Percentiles rank a stretch among this genome's conserved stretches.
Conservation (phyloP, 176 grass and related monocot genomes). For the Phoenix roebelenii region DNA sequence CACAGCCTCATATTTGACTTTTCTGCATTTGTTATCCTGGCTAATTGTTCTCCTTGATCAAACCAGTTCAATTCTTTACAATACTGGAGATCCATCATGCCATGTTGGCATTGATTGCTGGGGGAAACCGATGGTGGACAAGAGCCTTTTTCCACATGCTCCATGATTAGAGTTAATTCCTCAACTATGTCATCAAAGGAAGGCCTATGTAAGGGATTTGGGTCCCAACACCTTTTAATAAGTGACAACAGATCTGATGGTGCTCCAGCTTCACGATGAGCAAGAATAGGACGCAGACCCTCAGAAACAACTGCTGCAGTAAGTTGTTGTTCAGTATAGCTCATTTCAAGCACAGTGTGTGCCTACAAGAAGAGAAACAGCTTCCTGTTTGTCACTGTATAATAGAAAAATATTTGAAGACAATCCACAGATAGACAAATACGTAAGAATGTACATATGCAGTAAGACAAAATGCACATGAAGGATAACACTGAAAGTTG, state of each 20-base stretch:
- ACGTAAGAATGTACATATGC: no score
- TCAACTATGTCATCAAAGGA: slow-evolving; percentile 62
- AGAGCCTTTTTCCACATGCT: slow-evolving; percentile 28
- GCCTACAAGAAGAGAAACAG: slow-evolving; percentile 42
- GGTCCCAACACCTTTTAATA: slow-evolving; percentile 68
- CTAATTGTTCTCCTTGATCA: slow-evolving; percentile 54
- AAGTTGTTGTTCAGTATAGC: slow-evolving; percentile 89
- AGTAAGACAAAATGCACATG: no score
- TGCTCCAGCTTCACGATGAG: slow-evolving; percentile 44
- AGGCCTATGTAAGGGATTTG: slow-evolving; percentile 63
- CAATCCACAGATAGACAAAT: background rate
- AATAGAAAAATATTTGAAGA: background rate
- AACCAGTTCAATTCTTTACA: slow-evolving; percentile 81
- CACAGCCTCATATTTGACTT: slow-evolving; percentile 22
- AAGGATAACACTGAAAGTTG: no score
- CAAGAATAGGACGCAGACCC: slow-evolving; percentile 62
- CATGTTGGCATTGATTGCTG: slow-evolving; percentile 29
- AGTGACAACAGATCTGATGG: slow-evolving; percentile 65
- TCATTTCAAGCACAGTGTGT: slow-evolving; percentile 98
- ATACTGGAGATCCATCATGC: slow-evolving; percentile 24
- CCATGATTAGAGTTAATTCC: slow-evolving; percentile 37
- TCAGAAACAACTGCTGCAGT: slow-evolving; percentile 74
- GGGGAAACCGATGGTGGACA: slow-evolving; percentile 16
- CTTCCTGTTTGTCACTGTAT: background rate
- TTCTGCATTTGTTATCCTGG: slow-evolving; percentile 28